These are phyloP conservation scores for Anthostomella pinea DNA, from an alignment of 2,329 filamentous ascomycete genomes.

Conservation along the genomic window DNA sequence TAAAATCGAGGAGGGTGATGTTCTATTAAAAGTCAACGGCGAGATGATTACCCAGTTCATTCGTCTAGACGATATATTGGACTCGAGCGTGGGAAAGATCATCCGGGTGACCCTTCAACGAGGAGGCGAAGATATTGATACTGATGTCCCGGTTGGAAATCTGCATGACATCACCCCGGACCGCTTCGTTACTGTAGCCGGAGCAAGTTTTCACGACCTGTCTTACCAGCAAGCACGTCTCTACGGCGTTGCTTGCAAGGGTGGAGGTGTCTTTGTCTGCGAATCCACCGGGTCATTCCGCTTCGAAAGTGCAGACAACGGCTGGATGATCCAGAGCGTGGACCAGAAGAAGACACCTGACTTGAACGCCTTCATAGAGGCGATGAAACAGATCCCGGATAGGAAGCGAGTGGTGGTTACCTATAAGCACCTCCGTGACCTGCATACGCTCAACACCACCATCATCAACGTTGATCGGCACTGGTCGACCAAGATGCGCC, in stretches of 20 bases:
- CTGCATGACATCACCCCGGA: slow-evolving; percentile 94
- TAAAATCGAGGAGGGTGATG: slow-evolving; percentile 91
- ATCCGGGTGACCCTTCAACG: slow-evolving; percentile 82
- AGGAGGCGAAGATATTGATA: slow-evolving; percentile 81
- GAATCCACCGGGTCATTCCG: slow-evolving; percentile 94
- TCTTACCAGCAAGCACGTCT: slow-evolving; percentile 98
- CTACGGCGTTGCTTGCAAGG: slow-evolving; percentile 87
- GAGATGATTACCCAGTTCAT: slow-evolving; percentile 93
- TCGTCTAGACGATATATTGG: slow-evolving; percentile 84
- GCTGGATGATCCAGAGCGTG: slow-evolving; percentile 90
- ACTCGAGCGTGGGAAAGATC: slow-evolving; percentile 77
- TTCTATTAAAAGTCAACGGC: slow-evolving; percentile 88
- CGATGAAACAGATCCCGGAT: slow-evolving; percentile 84
- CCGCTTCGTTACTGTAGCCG: slow-evolving; percentile 90
- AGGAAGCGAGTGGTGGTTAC: slow-evolving; percentile 84
- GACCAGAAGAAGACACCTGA: slow-evolving; percentile 90
- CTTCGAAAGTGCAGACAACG: slow-evolving; percentile 84
- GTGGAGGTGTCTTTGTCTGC: slow-evolving; percentile 76
- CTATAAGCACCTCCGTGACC: slow-evolving; percentile 91
- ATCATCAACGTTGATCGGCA: slow-evolving; percentile 93
- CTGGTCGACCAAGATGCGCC: slow-evolving; percentile 92
- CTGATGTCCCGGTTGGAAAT: slow-evolving; percentile 82
- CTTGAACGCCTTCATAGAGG: slow-evolving; percentile 83
- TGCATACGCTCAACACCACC: slow-evolving; percentile 90
- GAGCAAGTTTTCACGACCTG: slow-evolving; percentile 90